Base-by-base conservation (phyloP, 164 flowering plant genomes). In the Liriodendron chinense region DNA sequence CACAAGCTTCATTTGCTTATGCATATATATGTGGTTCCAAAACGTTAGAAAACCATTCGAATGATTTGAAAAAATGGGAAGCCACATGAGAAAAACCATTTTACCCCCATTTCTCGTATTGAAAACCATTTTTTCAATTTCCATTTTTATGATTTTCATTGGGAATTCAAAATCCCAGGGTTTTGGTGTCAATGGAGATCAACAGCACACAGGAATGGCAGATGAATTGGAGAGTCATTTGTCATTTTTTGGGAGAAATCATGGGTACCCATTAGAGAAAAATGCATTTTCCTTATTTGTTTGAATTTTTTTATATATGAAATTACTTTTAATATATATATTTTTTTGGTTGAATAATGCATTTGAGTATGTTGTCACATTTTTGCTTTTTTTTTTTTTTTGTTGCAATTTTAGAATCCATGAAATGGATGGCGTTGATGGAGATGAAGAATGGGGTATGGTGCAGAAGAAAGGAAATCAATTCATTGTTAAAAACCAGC, bases 401-500 rank as follows among this genome's bases (percentile, higher is more conserved):
- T 20, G n/a, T n/a, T n/a, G n/a, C n/a, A n/a, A 20, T 72, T 72
- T 14, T 53, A 74, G 76, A 48, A 50, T 66, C 16, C 68, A 9
- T 25, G 76, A 20, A 13, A 18, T 74, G 69, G 76, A 22, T 72
- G 66, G 48, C 2, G 47, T 18, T 25, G 57, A 20, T 13, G 94
- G 81, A 57, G 93, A 78, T 24, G 91, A 86, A 7, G 81, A 78
- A 68, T 95, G 99, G 99, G 69, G 53, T 49, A 90, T 93, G 97
- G 97, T 92, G 83, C 72, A 80, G 82, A 95, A 70, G 85, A 89
- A 88, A 72, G 95, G 97, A 62, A 87, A 82, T 76, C 99, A 96
- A 57, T 93, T 96, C 78, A 77, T 84, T 77, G 82, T 91, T 1
- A 82, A 85, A 23, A 85, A 79, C 53, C 85, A 83, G 47, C 94